Conservation (phyloP, 2,329 filamentous ascomycete genomes). For the Lachnellula hyalina region DNA sequence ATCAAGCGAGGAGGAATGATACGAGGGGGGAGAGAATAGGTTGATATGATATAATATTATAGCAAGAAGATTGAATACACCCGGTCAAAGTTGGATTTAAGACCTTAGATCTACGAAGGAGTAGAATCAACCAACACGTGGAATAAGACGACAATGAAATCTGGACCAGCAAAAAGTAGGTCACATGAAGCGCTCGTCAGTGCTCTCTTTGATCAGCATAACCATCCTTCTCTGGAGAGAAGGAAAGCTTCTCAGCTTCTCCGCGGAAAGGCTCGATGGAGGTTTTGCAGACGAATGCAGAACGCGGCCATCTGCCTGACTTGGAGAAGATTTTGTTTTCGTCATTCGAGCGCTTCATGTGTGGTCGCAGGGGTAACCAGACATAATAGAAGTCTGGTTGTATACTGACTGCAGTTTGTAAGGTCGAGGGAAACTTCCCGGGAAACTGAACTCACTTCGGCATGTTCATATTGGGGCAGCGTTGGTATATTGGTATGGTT, state of each 20-base stretch:
- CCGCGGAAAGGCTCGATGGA: slow-evolving; percentile 11
- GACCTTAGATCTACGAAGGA: too few relatives aligned
- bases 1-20: slow-evolving; percentile 6
- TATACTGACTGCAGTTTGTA: too few relatives aligned
- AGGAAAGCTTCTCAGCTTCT: slow-evolving; percentile 18
- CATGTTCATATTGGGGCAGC: not conserved
- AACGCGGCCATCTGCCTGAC: slow-evolving; percentile 18
- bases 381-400: not conserved
- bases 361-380: not conserved
- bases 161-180: too few relatives aligned
- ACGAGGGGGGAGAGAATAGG: not conserved
- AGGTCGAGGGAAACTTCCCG: too few relatives aligned
- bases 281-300: slow-evolving; percentile 20
- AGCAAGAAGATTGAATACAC: too few relatives aligned
- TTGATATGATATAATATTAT: not conserved
- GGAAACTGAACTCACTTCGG: not conserved
- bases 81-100: too few relatives aligned
- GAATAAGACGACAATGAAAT: too few relatives aligned
- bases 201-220: slow-evolving; percentile 32
- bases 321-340: slow-evolving; percentile 22
- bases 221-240: not conserved
- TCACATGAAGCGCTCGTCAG: slow-evolving; percentile 20
- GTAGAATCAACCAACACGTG: too few relatives aligned
- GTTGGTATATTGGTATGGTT: not conserved
- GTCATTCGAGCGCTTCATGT: slow-evolving; percentile 23